Percentiles rank a stretch among this genome's conserved stretches.
phyloP scores from a whole-genome alignment of 352 stramenopile genomes.

The Thraustochytrium striatum region DNA sequence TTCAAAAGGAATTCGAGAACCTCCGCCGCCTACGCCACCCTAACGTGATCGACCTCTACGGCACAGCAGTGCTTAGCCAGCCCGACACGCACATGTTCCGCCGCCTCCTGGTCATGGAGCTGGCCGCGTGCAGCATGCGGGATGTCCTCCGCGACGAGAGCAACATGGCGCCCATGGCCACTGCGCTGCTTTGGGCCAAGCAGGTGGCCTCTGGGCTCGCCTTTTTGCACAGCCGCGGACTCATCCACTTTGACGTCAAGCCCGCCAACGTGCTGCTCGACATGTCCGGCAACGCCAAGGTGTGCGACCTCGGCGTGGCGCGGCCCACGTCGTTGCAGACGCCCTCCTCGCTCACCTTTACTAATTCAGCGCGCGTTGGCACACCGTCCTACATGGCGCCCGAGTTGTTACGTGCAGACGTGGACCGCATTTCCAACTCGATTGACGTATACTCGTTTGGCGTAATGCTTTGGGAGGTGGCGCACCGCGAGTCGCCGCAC shows the following conservation, averaged over 20 bases:
- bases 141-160: neutral
- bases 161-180: constrained; percentile 19
- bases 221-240: neutral
- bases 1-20: constrained; percentile 26
- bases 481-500: constrained; percentile 28
- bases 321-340: constrained; percentile 1
- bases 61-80: constrained; percentile 9
- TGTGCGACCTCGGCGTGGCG: constrained; percentile 36
- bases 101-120: constrained; percentile 43
- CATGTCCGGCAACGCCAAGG: constrained; percentile 24
- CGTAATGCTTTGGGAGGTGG: constrained; percentile 81
- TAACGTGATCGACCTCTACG: constrained; percentile 38
- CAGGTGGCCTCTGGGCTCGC: constrained; percentile 13
- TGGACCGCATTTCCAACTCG: constrained; percentile 65
- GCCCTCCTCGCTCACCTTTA: constrained; percentile 27
- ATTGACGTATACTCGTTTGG: constrained; percentile 88
- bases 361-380: neutral
- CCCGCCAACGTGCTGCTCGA: constrained; percentile 42
- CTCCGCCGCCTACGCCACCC: constrained; percentile 21
- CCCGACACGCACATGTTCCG: constrained; percentile 1
- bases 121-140: constrained; percentile 27
- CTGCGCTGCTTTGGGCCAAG: constrained; percentile 10
- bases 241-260: constrained; percentile 51
- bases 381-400: constrained; percentile 45
- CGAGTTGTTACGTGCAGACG: constrained; percentile 24